Base-by-base conservation (phyloP, 306 rosid species). In the Fragaria vesca region DNA sequence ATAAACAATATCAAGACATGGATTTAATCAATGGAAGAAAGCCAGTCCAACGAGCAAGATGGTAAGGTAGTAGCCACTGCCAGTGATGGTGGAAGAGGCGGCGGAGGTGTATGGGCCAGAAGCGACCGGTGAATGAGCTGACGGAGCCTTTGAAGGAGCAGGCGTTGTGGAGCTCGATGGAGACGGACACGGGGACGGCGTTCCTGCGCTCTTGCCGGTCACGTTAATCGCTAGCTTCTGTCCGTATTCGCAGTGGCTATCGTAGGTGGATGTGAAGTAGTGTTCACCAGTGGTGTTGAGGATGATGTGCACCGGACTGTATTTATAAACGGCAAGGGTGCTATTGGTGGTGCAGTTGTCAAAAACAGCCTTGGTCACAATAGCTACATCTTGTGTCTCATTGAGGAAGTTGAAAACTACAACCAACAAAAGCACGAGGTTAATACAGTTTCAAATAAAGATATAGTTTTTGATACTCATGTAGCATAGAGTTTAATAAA, bases 191-290 rank as follows among this genome's bases (percentile, higher is more conserved):
- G 47, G 46, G 8, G 42, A 9, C 1, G 47, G 46, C 12, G 42
- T 45, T 48, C 73, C 52, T 6, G 42, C 36, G 47, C 73, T 28
- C 26, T 12, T 60, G 45, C 57, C 45, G 17, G 88, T 89, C 71
- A 89, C 91, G 54, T 89, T 83, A 60, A 89, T 81, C 51, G 81
- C 81, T 45, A 89, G 82, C 74, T 87, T 89, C 76, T 89, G 91
- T 1, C 91, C 91, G 61, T 75, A 60, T 50, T 24, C 48, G 60
- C 93, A 89, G 85, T 82, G 88, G 32, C 55, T 45, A 0, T 10
- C 13, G 63, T 89, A 83, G 1, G 88, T 89, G 51, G 91, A 83
- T 9, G 89, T 87, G 85, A 76, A 87, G 83, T 66, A 89, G 76
- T 89, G 70, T 21, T 85, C 88, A 2, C 91, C 91, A 36, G 52